These are phyloP conservation scores for Mucor irregularis DNA, from an alignment of 371 early-diverging fungal species.

Conservation along the genomic window DNA sequence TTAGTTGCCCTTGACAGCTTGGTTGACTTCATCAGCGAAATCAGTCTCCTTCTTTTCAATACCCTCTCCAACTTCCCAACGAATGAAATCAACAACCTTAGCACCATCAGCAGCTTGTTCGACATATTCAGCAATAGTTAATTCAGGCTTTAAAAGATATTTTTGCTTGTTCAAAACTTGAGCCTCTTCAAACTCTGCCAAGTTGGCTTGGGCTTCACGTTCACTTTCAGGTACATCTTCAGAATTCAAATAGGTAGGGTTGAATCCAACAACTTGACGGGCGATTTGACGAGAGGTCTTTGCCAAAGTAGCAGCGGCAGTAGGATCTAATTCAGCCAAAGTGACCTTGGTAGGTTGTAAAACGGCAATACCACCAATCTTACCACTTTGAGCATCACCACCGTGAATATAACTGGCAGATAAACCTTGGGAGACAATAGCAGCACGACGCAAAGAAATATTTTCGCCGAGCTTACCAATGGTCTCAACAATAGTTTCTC, in stretches of 20 bases:
- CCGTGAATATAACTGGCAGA: slow-evolving; percentile 73
- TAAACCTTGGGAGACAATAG: slow-evolving; percentile 43
- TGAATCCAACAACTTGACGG: slow-evolving; percentile 79
- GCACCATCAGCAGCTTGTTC: slow-evolving; percentile 50
- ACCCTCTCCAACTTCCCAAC: slow-evolving; percentile 88
- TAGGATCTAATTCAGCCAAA: slow-evolving; percentile 34
- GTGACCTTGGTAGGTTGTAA: slow-evolving; percentile 44
- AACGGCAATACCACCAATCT: slow-evolving; percentile 74
- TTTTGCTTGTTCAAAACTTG: slow-evolving; percentile 70
- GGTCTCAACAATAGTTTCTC: slow-evolving; percentile 66
- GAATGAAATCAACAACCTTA: slow-evolving; percentile 62
- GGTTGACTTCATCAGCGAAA: slow-evolving; percentile 80
- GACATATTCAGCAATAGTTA: slow-evolving; percentile 52
- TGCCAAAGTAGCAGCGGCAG: slow-evolving; percentile 34
- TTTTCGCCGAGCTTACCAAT: slow-evolving; percentile 91
- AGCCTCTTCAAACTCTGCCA: slow-evolving; percentile 54
- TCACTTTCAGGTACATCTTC: slow-evolving; percentile 53
- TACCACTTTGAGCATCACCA: slow-evolving; percentile 60
- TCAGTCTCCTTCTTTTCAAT: slow-evolving; percentile 73
- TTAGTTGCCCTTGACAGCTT: slow-evolving; percentile 34
- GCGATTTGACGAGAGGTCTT: slow-evolving; percentile 71
- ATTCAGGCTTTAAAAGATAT: slow-evolving; percentile 77
- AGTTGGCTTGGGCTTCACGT: slow-evolving; percentile 30
- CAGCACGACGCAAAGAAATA: slow-evolving; percentile 76
- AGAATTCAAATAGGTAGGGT: slow-evolving; percentile 54